Base-by-base conservation (phyloP, 768 basidiomycete species). In the Suillus americanus region DNA sequence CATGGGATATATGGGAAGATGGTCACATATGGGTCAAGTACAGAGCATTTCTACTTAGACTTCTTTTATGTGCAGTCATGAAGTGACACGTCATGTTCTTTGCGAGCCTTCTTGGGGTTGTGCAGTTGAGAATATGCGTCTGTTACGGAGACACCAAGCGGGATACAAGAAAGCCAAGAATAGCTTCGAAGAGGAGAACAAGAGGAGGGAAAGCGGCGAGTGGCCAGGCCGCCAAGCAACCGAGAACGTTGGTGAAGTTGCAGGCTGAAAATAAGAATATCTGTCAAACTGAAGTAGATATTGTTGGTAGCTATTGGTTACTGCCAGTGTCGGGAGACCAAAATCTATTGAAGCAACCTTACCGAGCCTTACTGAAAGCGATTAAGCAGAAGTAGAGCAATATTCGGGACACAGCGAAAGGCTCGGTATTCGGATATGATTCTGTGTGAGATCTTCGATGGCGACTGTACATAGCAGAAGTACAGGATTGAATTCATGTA, bases 131-230 rank as follows among this genome's bases (percentile, higher is more conserved):
- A 41, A 41, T 28, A 28, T 18, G 12, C 60, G 33, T 54, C 30
- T 54, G 35, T 37, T 20, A 37, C 46, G 51, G 45, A 28, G 53
- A 16, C 46, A 37, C 1, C 30, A n/a, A 6, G 33, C 38, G 30
- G 28, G 25, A 25, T 20, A 60, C 4, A 14, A 23, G 61, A 28
- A 60, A 43, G 43, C 46, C 46, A 33, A 46, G 50, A 66, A 51
- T 66, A 66, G 57, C 48, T 64, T 60, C 50, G 63, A 64, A 50
- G 51, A 64, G 37, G 63, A 55, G 28, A 38, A 63, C 56, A 63
- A 28, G 62, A 59, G 65, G 53, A 48, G 46, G 43, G 14, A 66
- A 66, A 12, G 62, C 62, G 63, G 62, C 55, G 54, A 64, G 20
- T 46, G 46, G 38, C 16, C 25, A 64, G 13, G 38, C 38, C 13